Percentiles rank a stretch among this genome's conserved stretches.
Conservation (phyloP, 208 protist genomes). For the Leishmania gerbilli region DNA sequence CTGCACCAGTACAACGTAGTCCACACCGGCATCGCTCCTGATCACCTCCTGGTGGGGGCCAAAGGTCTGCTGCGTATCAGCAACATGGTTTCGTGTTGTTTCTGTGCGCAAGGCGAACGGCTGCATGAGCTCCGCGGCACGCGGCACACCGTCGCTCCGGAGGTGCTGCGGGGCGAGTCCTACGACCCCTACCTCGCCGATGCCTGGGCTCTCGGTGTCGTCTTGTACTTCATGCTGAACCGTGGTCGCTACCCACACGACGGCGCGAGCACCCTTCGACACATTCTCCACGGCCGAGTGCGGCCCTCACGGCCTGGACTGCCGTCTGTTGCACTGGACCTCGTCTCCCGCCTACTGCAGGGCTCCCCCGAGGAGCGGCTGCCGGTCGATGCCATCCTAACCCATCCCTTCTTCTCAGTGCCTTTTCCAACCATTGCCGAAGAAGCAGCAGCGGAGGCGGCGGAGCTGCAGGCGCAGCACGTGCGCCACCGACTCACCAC, state of each 20-base stretch:
- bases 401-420: conserved; percentile 63
- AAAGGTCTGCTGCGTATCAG: conserved; percentile 73
- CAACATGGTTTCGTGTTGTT: conserved; percentile 73
- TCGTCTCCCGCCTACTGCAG: conserved; percentile 65
- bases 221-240: conserved; percentile 90
- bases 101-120: conserved; percentile 47
- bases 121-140: conserved; percentile 73
- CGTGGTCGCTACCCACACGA: conserved; percentile 86
- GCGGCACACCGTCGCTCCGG: conserved; percentile 83
- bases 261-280: conserved; percentile 84
- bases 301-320: conserved; percentile 50
- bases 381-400: conserved; percentile 59
- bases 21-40: conserved; percentile 82
- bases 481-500: neutral
- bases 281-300: conserved; percentile 73
- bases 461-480: conserved; percentile 1
- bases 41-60: conserved; percentile 78
- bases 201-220: conserved; percentile 80
- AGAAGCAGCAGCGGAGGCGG: conserved; percentile 13
- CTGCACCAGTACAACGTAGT: conserved; percentile 77
- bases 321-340: conserved; percentile 51
- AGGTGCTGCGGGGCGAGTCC: conserved; percentile 61
- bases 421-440: conserved; percentile 25
- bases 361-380: conserved; percentile 56
- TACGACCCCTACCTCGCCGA: conserved; percentile 86